phyloP scores from a whole-genome alignment of 2,329 filamentous ascomycete species.

The Aspergillus texensis region DNA sequence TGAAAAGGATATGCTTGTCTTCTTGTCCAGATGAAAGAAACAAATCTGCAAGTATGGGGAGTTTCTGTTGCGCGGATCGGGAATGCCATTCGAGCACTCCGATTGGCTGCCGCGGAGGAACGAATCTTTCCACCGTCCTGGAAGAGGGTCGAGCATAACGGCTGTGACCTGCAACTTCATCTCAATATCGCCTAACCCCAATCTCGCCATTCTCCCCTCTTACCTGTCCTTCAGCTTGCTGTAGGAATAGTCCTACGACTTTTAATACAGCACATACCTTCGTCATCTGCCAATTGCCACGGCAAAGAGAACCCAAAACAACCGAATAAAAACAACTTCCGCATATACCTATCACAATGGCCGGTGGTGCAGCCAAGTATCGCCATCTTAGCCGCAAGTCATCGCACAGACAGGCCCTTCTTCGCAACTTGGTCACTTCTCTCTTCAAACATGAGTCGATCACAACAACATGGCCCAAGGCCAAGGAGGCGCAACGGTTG shows the following conservation, averaged over 20 bases:
- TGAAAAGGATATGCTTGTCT: background rate
- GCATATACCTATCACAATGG: slow-evolving; percentile 60
- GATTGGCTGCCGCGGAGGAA: slow-evolving; percentile 36
- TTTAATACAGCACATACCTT: background rate
- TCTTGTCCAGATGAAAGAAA: background rate
- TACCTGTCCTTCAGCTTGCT: too few relatives aligned
- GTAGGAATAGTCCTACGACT: background rate
- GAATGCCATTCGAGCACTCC: slow-evolving; percentile 25
- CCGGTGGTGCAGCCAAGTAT: slow-evolving; percentile 83
- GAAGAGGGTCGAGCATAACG: background rate
- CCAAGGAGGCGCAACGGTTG: slow-evolving; percentile 91
- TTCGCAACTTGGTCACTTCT: slow-evolving; percentile 94
- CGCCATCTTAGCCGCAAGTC: slow-evolving; percentile 85
- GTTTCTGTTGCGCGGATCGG: slow-evolving; percentile 3
- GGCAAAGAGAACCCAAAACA: background rate
- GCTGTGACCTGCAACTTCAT: slow-evolving; percentile 1
- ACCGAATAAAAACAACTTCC: slow-evolving; percentile 4
- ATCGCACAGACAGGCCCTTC: slow-evolving; percentile 84
- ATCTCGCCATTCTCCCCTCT: slow-evolving; percentile 7
- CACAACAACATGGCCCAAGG: slow-evolving; percentile 92
- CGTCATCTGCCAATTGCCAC: background rate
- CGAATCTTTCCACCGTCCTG: slow-evolving; percentile 33
- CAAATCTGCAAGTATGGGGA: slow-evolving; percentile 4
- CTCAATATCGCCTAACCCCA: background rate
- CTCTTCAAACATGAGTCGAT: slow-evolving; percentile 93